Percentiles rank a stretch among this genome's conserved stretches.
These are phyloP conservation scores for Ammopiptanthus mongolicus DNA, from an alignment of 306 rosid species.

Conservation along the genomic window DNA sequence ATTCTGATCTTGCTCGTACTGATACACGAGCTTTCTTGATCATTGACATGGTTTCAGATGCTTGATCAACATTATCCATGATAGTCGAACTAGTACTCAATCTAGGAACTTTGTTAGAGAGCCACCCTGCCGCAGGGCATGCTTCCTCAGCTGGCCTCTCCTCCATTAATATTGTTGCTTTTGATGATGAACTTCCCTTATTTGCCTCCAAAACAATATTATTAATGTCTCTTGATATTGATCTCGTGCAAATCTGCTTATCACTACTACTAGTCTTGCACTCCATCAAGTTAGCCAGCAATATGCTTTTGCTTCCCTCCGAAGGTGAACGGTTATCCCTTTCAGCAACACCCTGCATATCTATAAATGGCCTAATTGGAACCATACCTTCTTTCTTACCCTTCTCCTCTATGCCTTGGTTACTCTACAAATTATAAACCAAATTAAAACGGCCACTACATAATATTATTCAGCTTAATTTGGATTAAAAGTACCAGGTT, in stretches of 20 bases:
- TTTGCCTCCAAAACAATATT: not conserved
- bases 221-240: not conserved
- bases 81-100: slow-evolving; percentile 16
- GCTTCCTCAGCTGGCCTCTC: slow-evolving; percentile 12
- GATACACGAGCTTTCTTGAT: slow-evolving; percentile 63
- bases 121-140: slow-evolving; percentile 19
- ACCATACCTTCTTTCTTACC: slow-evolving; percentile 16
- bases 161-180: not conserved
- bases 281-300: slow-evolving; percentile 31
- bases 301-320: slow-evolving; percentile 30
- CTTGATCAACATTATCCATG: slow-evolving; percentile 18
- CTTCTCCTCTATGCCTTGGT: slow-evolving; percentile 25
- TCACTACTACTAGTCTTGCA: not conserved
- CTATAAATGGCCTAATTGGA: slow-evolving; percentile 32
- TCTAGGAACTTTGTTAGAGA: slow-evolving; percentile 33
- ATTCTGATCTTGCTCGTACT: slow-evolving; percentile 52
- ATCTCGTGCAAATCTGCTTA: not conserved
- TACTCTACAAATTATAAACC: slow-evolving; percentile 21
- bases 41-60: slow-evolving; percentile 50
- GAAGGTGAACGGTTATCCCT: slow-evolving; percentile 25
- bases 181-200: not conserved
- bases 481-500: not conserved
- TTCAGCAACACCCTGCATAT: slow-evolving; percentile 11
- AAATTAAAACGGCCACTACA: not conserved
- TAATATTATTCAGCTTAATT: not conserved